Evolutionary conservation across 2,329 filamentous ascomycete genomes (phyloP), one percentile per base, ranked within the genome.

Genomic region (Cladosporium sp.): DNA sequence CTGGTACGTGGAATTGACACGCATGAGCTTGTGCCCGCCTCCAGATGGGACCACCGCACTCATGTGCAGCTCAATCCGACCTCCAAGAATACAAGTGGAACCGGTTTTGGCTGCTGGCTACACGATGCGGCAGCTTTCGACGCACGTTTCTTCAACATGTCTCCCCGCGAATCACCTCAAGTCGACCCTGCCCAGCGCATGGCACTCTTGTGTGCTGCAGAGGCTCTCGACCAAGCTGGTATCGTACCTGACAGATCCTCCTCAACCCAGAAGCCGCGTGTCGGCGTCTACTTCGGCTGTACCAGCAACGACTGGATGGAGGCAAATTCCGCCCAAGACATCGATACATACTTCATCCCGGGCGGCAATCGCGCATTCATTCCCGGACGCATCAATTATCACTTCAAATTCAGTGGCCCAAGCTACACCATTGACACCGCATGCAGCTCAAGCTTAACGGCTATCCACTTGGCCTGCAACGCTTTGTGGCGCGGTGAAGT

Each of bases 141-240:
- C 71, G 88, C 90, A 21, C 84, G 89, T 0, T 93, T 94, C 79
- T 94, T 94, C 85, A 92, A 92, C 78, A 93, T 94, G 88, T 93
- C 90, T 39, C 90, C 91, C 5, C 86, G 90, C 70, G 91, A 94
- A 78, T 91, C 91, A 30, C 86, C 87, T 61, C 90, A 93, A 74
- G 92, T 90, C 1, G 91, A 94, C 75, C 91, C 91, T 0, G 91
- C 92, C 85, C 91, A 92, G 75, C 85, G 91, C 71, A 83, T 93
- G 70, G 89, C 90, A 2, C 80, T 95, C 23, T 86, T 89, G 8
- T 92, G 90, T 2, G 90, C 90, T 0, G 94, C 92, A 71, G 91
- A 94, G 74, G 91, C 91, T 0, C 82, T 95, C 54, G 91, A 95
- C 76, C 91, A 91, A 86, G 88, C 89, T 34, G 91, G 91, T 0